These are phyloP conservation scores for Plasmodium inui DNA, from an alignment of 169 alveolate genomes.

Conservation along the genomic window DNA sequence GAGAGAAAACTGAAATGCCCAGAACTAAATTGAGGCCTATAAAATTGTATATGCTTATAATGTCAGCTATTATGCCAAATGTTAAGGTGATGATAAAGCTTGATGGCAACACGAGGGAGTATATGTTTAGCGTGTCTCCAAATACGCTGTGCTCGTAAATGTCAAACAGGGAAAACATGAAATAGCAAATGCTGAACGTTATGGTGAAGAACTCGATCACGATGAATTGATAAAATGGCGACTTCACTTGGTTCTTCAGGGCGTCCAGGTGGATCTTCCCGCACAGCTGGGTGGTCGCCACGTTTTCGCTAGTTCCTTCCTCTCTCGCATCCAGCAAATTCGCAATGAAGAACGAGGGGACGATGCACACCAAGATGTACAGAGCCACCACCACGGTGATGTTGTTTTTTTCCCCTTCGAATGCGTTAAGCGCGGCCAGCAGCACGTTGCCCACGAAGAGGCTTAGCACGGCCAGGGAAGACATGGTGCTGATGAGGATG, in stretches of 20 bases:
- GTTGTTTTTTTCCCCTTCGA: conserved; percentile 17
- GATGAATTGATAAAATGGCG: conserved; percentile 48
- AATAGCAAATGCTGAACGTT: conserved; percentile 52
- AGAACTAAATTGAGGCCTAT: conserved; percentile 42
- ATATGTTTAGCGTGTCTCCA: conserved; percentile 48
- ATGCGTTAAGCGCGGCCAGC: not conserved
- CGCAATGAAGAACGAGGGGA: conserved; percentile 58
- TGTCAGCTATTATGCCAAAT: conserved; percentile 69
- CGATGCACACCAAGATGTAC: conserved; percentile 20
- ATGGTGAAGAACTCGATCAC: conserved; percentile 59
- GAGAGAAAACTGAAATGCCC: conserved; percentile 30
- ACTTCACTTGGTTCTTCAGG: conserved; percentile 33
- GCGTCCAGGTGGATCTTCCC: not conserved
- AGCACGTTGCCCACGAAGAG: conserved; percentile 60
- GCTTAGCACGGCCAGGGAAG: conserved; percentile 67
- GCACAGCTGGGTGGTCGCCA: not conserved
- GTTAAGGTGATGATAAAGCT: conserved; percentile 58
- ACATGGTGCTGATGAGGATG: conserved; percentile 64
- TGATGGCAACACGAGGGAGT: conserved; percentile 40
- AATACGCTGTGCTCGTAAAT: conserved; percentile 51
- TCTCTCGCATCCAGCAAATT: conserved; percentile 10
- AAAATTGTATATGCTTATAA: conserved; percentile 48
- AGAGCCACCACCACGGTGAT: conserved; percentile 14
- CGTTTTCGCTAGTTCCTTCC: not conserved
- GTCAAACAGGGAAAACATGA: conserved; percentile 68